phyloP scores from a whole-genome alignment of 768 basidiomycete genomes.

The Mycena crocata region DNA sequence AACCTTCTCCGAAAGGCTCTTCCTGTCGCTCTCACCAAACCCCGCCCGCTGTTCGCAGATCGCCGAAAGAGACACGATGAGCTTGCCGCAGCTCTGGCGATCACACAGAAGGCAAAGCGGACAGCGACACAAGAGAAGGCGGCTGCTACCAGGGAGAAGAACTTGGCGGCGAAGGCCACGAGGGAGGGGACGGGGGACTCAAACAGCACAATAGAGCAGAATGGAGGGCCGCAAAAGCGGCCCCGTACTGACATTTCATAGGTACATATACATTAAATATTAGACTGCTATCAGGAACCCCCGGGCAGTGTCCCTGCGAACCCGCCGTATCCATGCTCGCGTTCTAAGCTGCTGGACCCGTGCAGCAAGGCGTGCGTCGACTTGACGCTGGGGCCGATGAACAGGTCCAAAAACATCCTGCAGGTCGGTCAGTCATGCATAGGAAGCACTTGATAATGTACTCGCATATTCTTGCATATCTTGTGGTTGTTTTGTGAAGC shows the following conservation, averaged over 20 bases:
- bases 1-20: too few relatives aligned
- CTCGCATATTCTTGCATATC: not conserved
- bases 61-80: not conserved
- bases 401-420: conserved; percentile 1
- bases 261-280: not conserved
- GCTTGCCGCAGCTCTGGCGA: not conserved
- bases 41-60: not conserved
- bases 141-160: not conserved
- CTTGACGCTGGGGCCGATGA: not conserved
- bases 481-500: not conserved
- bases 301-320: not conserved
- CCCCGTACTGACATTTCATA: not conserved
- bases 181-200: not conserved
- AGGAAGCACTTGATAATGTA: not conserved
- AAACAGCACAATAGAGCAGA: not conserved
- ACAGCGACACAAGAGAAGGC: not conserved
- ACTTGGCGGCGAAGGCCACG: not conserved
- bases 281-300: not conserved
- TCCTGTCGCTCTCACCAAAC: too few relatives aligned
- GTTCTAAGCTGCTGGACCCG: not conserved
- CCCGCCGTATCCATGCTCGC: not conserved
- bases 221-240: too few relatives aligned
- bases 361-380: not conserved
- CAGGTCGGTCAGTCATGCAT: not conserved
- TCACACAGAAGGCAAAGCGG: not conserved